Evolutionary conservation across 345 rosid species (phyloP).

Genomic region (Rhizophora apiculata): DNA sequence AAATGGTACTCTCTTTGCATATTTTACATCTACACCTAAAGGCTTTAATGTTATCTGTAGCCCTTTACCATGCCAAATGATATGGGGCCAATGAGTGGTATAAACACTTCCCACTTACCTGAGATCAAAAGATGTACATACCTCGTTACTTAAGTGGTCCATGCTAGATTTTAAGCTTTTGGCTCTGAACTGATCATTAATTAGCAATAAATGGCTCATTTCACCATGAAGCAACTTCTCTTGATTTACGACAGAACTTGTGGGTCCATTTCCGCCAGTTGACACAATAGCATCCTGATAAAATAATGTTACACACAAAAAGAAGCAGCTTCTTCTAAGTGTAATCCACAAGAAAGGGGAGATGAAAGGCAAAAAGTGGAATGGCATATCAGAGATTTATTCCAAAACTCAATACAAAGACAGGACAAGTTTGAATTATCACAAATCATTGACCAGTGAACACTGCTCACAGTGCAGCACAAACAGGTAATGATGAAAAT

Average conservation of each 20-base stretch:
- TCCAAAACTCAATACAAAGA: neutral
- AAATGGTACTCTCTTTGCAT: neutral
- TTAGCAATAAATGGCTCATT: constrained; percentile 44
- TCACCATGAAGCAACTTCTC: constrained; percentile 37
- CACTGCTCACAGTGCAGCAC: neutral
- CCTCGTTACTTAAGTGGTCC: constrained; percentile 90
- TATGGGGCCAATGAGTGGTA: neutral
- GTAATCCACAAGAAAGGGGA: neutral
- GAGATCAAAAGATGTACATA: constrained; percentile 19
- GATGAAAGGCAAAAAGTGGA: constrained; percentile 5
- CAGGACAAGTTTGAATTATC: neutral
- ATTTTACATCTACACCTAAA: neutral
- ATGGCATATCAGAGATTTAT: neutral
- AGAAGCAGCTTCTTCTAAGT: neutral
- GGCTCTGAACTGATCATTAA: constrained; percentile 61
- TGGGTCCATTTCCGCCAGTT: constrained; percentile 39
- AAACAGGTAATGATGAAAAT: no score
- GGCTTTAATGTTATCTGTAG: neutral
- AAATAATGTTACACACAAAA: neutral
- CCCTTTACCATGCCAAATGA: constrained; percentile 11
- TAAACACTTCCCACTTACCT: constrained; percentile 8
- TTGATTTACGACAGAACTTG: constrained; percentile 34
- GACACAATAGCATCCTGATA: constrained; percentile 50
- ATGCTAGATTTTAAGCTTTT: constrained; percentile 74
- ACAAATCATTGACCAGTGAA: constrained; percentile 8